Conservation (phyloP, 306 rosid genomes). For the Vigna trinervia region DNA sequence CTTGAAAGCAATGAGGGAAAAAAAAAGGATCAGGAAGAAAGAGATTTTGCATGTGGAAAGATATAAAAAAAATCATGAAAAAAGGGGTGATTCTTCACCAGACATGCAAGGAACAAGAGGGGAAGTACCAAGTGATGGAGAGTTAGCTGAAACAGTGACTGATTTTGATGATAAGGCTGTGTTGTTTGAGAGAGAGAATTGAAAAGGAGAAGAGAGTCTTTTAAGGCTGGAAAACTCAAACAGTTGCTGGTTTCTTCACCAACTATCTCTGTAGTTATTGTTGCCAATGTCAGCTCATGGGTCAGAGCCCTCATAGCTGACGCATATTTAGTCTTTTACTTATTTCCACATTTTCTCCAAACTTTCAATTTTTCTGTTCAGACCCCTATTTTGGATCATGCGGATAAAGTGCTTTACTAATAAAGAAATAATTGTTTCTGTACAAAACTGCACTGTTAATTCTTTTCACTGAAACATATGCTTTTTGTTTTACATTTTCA, state of each 20-base stretch:
- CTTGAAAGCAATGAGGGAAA: neutral
- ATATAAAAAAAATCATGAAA: neutral
- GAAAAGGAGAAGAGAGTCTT: neutral
- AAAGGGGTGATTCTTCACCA: conserved; percentile 11
- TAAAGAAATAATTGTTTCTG: neutral
- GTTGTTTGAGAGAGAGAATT: neutral
- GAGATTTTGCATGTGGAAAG: conserved; percentile 2
- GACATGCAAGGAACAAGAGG: neutral
- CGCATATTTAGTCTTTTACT: neutral
- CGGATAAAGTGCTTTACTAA: neutral
- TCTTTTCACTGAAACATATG: neutral
- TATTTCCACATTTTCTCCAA: neutral
- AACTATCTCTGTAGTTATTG: neutral
- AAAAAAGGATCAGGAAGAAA: neutral
- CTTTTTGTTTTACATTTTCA: neutral
- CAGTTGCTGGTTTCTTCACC: neutral
- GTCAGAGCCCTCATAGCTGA: conserved; percentile 8
- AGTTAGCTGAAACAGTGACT: conserved; percentile 7
- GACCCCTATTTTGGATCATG: neutral
- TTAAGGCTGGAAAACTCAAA: neutral
- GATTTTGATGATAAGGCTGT: neutral
- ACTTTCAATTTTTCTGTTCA: conserved; percentile 10
- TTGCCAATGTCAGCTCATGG: neutral
- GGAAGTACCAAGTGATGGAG: neutral
- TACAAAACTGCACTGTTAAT: neutral